Evolutionary conservation across 139 green algal species (phyloP), one percentile per base, ranked within the genome.

Genomic region (Chlorella sp.): DNA sequence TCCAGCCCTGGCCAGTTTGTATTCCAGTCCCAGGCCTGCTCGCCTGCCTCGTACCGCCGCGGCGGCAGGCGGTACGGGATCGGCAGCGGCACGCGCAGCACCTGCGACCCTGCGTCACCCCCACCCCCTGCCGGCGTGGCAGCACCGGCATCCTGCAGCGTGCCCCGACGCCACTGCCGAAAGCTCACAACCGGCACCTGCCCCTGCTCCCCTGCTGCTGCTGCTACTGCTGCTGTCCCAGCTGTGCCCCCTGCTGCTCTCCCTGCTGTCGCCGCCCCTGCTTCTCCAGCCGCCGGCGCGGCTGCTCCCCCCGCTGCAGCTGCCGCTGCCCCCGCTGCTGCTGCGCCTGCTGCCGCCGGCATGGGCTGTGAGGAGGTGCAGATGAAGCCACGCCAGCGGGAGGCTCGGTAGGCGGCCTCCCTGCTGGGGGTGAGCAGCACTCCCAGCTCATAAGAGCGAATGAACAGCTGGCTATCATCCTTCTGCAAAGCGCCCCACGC

Each of bases 401-500:
- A 90, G 42, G 53, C 26, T 19, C 90, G 88, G 86, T 96, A 96
- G 0, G 79, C 86, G 15, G 89, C 80, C 83, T 96, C 95, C 61
- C 94, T 76, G 9, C 85, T 81, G 0, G 96, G 96, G 28, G 95
- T 88, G 19, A 95, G 71, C 81, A 98, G 84, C 71, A 98, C 95
- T 0, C 94, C 93, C 53, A 99, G 91, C 95, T 98, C 96, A 88
- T 98, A 98, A 21, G 83, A 94, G 4, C 91, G 87, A 3, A 97
- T 84, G 80, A 92, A 88, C 24, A 94, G 91, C 85, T 93, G 86
- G 39, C 64, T 91, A n/a, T 77, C 85, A n/a, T 94, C 88, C 89
- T 97, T 96, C 85, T 97, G 92, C 68, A 98, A 92, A 60, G 69
- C 85, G 5, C 97, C 97, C 97, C 97, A 99, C 0, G 97, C 97